Conservation (phyloP, 306 rosid species). For the Cicer judaicum region DNA sequence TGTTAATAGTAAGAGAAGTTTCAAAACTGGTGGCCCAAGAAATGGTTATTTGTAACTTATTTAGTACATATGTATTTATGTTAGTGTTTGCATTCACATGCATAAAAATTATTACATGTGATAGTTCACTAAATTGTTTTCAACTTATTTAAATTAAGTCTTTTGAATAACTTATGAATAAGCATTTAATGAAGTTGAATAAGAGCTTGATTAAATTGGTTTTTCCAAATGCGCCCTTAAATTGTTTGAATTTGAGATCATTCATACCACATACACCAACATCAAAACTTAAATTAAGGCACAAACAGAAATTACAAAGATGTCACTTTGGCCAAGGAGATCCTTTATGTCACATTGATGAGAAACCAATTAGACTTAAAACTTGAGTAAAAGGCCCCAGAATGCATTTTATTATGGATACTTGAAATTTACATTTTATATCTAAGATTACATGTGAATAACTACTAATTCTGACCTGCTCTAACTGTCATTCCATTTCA, state of each 20-base stretch:
- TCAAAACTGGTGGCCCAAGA: not conserved
- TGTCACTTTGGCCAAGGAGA: conserved; percentile 14
- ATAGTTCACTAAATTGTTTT: not conserved
- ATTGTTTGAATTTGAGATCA: conserved; percentile 14
- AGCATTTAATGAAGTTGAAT: not conserved
- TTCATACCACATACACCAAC: not conserved
- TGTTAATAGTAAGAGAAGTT: not conserved
- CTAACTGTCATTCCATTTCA: conserved; percentile 39
- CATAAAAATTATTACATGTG: not conserved
- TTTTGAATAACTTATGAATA: not conserved
- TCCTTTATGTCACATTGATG: not conserved
- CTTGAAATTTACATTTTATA: conserved; percentile 43
- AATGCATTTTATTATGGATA: conserved; percentile 36
- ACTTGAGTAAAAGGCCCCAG: conserved; percentile 28
- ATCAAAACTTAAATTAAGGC: conserved; percentile 3
- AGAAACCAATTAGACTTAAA: conserved; percentile 11
- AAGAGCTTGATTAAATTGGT: not conserved
- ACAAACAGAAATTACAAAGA: not conserved
- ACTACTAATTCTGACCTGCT: conserved; percentile 41
- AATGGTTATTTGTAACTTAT: not conserved
- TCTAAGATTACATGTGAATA: conserved; percentile 39
- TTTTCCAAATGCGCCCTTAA: not conserved
- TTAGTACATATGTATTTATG: not conserved
- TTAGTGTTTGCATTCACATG: too few species aligned
- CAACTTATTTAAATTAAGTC: not conserved